Evolutionary conservation across 768 basidiomycete species (phyloP).

Genomic region (Strobilomyces echinocephalus): DNA sequence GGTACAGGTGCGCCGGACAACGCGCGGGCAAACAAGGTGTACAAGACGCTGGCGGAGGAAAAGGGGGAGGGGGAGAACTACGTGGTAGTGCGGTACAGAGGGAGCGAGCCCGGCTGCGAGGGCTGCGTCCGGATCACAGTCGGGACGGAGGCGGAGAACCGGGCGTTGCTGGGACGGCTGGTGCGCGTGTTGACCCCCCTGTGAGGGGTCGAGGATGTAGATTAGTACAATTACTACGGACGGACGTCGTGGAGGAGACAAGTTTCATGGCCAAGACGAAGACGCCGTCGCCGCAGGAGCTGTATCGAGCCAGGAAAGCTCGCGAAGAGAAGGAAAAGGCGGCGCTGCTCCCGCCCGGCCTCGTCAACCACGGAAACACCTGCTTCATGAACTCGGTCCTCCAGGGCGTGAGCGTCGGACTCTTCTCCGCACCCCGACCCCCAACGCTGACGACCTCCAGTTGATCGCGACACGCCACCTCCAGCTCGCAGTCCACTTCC

Average conservation of each 20-base stretch:
- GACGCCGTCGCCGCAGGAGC: slow-evolving; percentile 56
- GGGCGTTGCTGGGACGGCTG: slow-evolving; percentile 50
- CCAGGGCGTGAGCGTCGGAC: too few species aligned
- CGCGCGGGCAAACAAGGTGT: slow-evolving; percentile 56
- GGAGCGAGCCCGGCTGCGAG: slow-evolving; percentile 77
- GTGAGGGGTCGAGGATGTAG: not conserved
- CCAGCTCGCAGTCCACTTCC: slow-evolving; percentile 52
- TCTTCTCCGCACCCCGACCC: too few species aligned
- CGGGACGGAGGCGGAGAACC: slow-evolving; percentile 79
- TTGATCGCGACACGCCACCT: slow-evolving; percentile 64
- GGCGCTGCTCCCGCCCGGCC: slow-evolving; percentile 65
- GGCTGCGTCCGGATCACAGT: slow-evolving; percentile 89
- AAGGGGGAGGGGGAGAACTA: slow-evolving; percentile 76
- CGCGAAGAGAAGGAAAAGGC: slow-evolving; percentile 59
- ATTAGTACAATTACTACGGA: not conserved
- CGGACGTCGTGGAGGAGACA: too few species aligned
- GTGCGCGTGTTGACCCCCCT: slow-evolving; percentile 39
- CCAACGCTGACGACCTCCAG: slow-evolving; percentile 33
- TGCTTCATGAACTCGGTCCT: slow-evolving; percentile 97
- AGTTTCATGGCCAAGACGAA: slow-evolving; percentile 55
- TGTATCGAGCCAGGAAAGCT: slow-evolving; percentile 52
- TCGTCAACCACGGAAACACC: slow-evolving; percentile 81
- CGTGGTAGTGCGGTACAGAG: slow-evolving; percentile 89
- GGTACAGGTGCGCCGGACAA: slow-evolving; percentile 46
- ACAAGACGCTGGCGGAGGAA: slow-evolving; percentile 79